Evolutionary conservation across 2,329 filamentous ascomycete genomes (phyloP).

Genomic region (Coniella lustricola): DNA sequence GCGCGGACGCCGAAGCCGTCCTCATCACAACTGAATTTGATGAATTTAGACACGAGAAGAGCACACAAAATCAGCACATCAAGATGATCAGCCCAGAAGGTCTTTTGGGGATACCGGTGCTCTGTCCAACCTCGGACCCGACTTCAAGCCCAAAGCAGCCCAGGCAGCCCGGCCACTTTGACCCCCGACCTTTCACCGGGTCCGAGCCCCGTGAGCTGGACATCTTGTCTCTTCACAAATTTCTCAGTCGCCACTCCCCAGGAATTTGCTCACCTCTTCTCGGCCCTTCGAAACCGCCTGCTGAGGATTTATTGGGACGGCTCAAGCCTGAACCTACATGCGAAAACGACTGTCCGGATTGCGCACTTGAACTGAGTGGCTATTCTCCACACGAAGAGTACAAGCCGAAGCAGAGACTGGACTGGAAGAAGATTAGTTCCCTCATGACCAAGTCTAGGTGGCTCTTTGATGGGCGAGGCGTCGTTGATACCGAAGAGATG

Average conservation of each 20-base stretch:
- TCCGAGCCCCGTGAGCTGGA: slow-evolving; percentile 35
- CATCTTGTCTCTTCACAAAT: slow-evolving; percentile 40
- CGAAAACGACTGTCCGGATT: slow-evolving; percentile 42
- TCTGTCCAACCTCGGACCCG: too few relatives aligned
- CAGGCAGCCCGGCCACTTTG: slow-evolving; percentile 29
- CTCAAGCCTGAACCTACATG: slow-evolving; percentile 40
- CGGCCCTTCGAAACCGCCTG: not conserved
- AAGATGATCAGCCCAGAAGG: not conserved
- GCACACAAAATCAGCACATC: not conserved
- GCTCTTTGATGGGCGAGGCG: slow-evolving; percentile 51
- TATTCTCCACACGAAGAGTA: slow-evolving; percentile 39
- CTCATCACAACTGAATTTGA: slow-evolving; percentile 51
- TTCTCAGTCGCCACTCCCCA: slow-evolving; percentile 27
- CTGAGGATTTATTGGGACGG: slow-evolving; percentile 37
- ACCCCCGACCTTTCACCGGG: slow-evolving; percentile 39
- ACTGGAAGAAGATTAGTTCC: slow-evolving; percentile 44
- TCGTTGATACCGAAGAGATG: slow-evolving; percentile 42
- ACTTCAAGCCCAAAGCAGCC: not conserved
- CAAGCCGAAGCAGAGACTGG: slow-evolving; percentile 39
- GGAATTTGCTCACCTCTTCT: too few relatives aligned
- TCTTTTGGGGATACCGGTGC: not conserved
- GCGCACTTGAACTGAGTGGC: slow-evolving; percentile 35
- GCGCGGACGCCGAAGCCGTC: slow-evolving; percentile 40
- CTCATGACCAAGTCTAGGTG: slow-evolving; percentile 47
- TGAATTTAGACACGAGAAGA: slow-evolving; percentile 33